Conservation (phyloP, 306 rosid genomes). For the Medicago ruthenica region DNA sequence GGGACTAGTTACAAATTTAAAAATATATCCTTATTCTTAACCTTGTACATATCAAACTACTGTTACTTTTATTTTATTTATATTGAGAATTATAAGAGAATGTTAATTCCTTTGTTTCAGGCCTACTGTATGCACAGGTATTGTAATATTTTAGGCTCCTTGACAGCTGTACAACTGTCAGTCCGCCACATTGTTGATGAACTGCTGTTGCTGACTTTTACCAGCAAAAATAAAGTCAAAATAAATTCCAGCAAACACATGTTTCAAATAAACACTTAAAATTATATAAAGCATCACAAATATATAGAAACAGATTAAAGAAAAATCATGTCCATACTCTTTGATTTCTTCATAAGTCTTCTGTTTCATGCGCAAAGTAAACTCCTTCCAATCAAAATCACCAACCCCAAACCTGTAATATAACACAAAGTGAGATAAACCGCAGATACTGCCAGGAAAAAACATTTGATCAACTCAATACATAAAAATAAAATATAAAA, state of each 20-base stretch:
- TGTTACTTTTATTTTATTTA: constrained; percentile 25
- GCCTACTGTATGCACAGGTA: not conserved
- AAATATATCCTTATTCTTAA: constrained; percentile 12
- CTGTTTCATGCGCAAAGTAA: constrained; percentile 84
- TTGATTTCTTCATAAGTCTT: constrained; percentile 88
- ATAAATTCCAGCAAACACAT: constrained; percentile 3
- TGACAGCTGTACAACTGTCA: not conserved
- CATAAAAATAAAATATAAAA: constrained; percentile 26
- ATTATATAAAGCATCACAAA: constrained; percentile 33
- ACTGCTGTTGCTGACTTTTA: not conserved
- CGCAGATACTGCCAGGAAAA: constrained; percentile 39
- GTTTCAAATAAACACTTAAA: constrained; percentile 20
- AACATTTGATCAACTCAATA: constrained; percentile 33
- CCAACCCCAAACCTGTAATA: constrained; percentile 92
- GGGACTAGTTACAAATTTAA: not conserved
- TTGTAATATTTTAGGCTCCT: not conserved
- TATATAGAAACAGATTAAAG: constrained; percentile 35
- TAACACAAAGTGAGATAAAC: constrained; percentile 44
- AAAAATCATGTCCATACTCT: constrained; percentile 60
- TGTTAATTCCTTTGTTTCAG: not conserved
- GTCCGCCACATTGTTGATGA: not conserved
- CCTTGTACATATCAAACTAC: not conserved
- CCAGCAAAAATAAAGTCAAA: not conserved
- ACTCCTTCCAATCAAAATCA: constrained; percentile 94
- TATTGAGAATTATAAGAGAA: constrained; percentile 9